A percentile compares a stretch with the other conserved stretches of the same genome.
These are phyloP conservation scores for Sporormia fimetaria DNA, from an alignment of 495 filamentous ascomycete genomes.

Conservation along the genomic window DNA sequence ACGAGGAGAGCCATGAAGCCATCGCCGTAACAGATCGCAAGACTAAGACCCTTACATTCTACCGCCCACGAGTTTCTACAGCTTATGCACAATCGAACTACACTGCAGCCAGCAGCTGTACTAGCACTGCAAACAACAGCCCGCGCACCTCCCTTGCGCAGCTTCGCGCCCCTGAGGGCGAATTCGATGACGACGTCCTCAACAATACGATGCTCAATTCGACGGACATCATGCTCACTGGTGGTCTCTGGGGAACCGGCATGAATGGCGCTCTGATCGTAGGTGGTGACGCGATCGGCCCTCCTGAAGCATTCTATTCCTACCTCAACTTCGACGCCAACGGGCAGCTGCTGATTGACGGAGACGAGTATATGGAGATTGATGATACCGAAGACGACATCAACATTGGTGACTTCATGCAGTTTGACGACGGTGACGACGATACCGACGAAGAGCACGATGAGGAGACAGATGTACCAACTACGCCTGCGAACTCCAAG, in stretches of 20 bases:
- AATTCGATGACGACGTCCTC: constrained; percentile 37
- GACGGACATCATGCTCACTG: constrained; percentile 68
- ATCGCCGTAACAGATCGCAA: constrained; percentile 59
- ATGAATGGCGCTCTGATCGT: constrained; percentile 42
- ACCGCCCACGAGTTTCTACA: constrained; percentile 30
- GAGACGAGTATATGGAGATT: constrained; percentile 45
- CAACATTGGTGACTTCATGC: constrained; percentile 61
- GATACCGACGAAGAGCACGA: constrained; percentile 37
- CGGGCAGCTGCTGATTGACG: constrained; percentile 38
- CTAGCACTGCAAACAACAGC: constrained; percentile 44
- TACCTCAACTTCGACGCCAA: constrained; percentile 48
- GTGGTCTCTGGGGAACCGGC: constrained; percentile 37
- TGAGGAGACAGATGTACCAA: constrained; percentile 24
- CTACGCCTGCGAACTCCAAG: constrained; percentile 24
- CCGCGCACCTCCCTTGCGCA: constrained; percentile 33
- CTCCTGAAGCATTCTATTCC: constrained; percentile 68
- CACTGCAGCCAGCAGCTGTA: constrained; percentile 34
- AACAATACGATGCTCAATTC: constrained; percentile 42
- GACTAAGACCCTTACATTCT: constrained; percentile 62
- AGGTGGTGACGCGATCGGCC: constrained; percentile 55
- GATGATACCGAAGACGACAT: constrained; percentile 56
- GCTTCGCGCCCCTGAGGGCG: constrained; percentile 44
- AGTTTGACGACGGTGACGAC: constrained; percentile 53
- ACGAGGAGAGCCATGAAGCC: constrained; percentile 44
- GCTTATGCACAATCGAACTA: neutral